Evolutionary conservation across 2,329 filamentous ascomycete genomes (phyloP).

Genomic region (Diplodia seriata): DNA sequence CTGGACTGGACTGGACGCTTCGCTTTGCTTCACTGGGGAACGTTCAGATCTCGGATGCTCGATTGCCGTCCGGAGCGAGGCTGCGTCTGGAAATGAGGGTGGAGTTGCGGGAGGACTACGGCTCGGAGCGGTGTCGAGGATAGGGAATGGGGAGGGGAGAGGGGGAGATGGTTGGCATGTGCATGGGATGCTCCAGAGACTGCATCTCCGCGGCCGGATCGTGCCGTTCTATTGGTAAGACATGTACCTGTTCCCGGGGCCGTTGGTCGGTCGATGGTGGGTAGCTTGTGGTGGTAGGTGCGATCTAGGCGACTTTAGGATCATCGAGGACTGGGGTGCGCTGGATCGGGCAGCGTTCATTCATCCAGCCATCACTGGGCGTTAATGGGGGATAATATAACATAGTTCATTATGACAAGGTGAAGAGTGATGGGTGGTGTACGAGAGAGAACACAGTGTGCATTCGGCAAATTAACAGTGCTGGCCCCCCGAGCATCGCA

Average conservation of each 20-base stretch:
- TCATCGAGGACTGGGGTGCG: neutral
- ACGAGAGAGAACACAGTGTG: neutral
- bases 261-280: neutral
- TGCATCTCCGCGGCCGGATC: neutral
- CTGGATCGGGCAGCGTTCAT: neutral
- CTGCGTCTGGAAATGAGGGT: too few relatives aligned
- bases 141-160: too few relatives aligned
- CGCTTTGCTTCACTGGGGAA: too few relatives aligned
- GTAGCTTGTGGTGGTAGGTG: neutral
- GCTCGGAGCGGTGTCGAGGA: too few relatives aligned
- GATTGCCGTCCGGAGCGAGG: too few relatives aligned
- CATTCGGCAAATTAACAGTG: neutral
- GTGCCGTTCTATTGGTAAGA: neutral
- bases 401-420: neutral
- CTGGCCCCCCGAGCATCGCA: neutral
- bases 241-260: neutral
- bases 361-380: neutral
- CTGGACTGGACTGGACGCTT: too few relatives aligned
- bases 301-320: neutral
- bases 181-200: too few relatives aligned
- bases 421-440: neutral
- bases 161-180: too few relatives aligned
- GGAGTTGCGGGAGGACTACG: too few relatives aligned
- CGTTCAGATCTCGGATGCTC: too few relatives aligned
- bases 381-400: neutral